These are phyloP conservation scores for Termitomyces sp. DNA, from an alignment of 768 basidiomycete genomes.

Conservation along the genomic window DNA sequence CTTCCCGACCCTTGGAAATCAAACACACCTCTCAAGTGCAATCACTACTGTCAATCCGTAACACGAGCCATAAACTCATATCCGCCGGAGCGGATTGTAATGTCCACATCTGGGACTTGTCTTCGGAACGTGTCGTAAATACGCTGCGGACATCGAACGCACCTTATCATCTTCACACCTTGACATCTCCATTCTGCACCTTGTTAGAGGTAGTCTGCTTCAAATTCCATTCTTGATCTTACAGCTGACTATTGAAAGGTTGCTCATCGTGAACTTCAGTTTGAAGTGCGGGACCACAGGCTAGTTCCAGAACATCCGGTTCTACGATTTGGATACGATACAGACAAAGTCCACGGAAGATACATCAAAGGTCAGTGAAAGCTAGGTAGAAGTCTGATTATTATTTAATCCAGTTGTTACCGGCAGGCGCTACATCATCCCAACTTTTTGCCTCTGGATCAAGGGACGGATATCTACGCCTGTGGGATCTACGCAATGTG, in stretches of 20 bases:
- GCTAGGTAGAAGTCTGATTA: background rate
- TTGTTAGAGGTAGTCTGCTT: constrained; percentile 37
- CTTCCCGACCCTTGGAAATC: constrained; percentile 29
- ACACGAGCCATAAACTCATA: constrained; percentile 43
- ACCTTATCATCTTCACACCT: constrained; percentile 39
- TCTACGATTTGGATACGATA: constrained; percentile 41
- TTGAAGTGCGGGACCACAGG: constrained; percentile 48
- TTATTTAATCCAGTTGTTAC: background rate
- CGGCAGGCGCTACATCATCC: constrained; percentile 16
- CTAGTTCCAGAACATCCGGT: constrained; percentile 30
- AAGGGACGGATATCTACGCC: constrained; percentile 34
- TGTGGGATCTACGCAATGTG: constrained; percentile 47
- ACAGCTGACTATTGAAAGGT: constrained; percentile 27
- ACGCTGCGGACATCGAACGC: constrained; percentile 39
- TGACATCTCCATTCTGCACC: constrained; percentile 33
- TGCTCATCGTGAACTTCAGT: constrained; percentile 47
- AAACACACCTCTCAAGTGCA: constrained; percentile 41
- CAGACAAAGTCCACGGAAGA: constrained; percentile 34
- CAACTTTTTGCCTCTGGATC: constrained; percentile 41
- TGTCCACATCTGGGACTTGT: constrained; percentile 42
- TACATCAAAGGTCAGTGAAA: constrained; percentile 38
- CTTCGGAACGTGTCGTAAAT: constrained; percentile 38
- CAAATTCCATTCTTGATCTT: background rate
- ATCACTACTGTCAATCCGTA: constrained; percentile 37
- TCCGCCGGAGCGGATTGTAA: constrained; percentile 48